Conservation (phyloP, 108 stramenopile genomes). For the Cyclostephanos tholiformis region DNA sequence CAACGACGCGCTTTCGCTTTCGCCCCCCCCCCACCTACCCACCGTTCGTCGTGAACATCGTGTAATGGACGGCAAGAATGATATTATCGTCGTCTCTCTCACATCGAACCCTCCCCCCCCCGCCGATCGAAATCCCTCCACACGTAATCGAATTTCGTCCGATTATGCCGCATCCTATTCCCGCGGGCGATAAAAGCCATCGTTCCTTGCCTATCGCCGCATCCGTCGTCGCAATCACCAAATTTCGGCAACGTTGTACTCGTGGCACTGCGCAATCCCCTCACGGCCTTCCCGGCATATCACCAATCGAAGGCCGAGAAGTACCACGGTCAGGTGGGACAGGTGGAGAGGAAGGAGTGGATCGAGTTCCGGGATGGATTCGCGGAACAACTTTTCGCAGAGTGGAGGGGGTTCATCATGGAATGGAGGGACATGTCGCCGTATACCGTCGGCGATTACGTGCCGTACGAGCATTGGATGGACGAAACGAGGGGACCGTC, state of each 20-base stretch:
- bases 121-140: too few species aligned
- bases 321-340: conserved; percentile 52
- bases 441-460: conserved; percentile 50
- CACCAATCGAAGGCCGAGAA: conserved; percentile 58
- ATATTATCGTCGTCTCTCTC: too few species aligned
- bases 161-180: too few species aligned
- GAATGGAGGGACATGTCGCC: conserved; percentile 54
- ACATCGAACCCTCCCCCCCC: not conserved
- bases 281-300: conserved; percentile 59
- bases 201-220: conserved; percentile 22
- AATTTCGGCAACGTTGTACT: conserved; percentile 39
- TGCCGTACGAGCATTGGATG: conserved; percentile 54
- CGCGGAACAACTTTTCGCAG: conserved; percentile 29
- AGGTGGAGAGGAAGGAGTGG: conserved; percentile 49
- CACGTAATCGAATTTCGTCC: too few species aligned
- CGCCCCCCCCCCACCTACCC: too few species aligned
- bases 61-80: not conserved
- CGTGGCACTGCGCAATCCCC: conserved; percentile 51
- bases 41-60: not conserved
- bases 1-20: too few species aligned
- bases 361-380: conserved; percentile 56
- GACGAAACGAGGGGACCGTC: conserved; percentile 39
- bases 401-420: conserved; percentile 50
- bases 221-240: conserved; percentile 26
- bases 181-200: too few species aligned